phyloP scores from a whole-genome alignment of 2,329 filamentous ascomycete genomes.

The Fusarium stilboides region DNA sequence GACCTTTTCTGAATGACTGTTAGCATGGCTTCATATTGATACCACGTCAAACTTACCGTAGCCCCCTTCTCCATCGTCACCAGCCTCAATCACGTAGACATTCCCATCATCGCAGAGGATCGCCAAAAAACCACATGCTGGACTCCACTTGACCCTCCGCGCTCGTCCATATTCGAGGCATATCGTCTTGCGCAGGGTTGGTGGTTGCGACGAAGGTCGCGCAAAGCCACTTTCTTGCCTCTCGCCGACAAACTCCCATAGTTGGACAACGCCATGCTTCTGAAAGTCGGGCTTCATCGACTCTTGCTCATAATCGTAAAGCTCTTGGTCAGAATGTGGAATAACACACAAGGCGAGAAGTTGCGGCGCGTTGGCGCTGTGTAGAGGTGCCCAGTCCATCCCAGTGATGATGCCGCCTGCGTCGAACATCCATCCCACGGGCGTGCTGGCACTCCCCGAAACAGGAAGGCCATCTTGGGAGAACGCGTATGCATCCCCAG shows the following conservation, averaged over 20 bases:
- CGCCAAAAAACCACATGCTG: slow-evolving; percentile 63
- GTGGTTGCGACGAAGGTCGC: slow-evolving; percentile 54
- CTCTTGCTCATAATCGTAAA: slow-evolving; percentile 58
- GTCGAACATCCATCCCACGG: slow-evolving; percentile 68
- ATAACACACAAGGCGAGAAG: slow-evolving; percentile 67
- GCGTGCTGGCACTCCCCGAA: slow-evolving; percentile 43
- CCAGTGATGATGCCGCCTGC: slow-evolving; percentile 67
- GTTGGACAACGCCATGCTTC: slow-evolving; percentile 65
- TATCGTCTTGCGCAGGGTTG: slow-evolving; percentile 60
- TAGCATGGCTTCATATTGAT: slow-evolving; percentile 32
- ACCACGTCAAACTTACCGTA: slow-evolving; percentile 57
- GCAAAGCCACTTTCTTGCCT: slow-evolving; percentile 51
- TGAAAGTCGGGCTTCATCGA: slow-evolving; percentile 57
- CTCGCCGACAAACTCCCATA: slow-evolving; percentile 64
- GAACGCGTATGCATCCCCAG: slow-evolving; percentile 47
- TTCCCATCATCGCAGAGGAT: slow-evolving; percentile 67
- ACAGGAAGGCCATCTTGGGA: slow-evolving; percentile 52
- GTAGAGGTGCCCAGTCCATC: slow-evolving; percentile 67
- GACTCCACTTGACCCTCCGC: slow-evolving; percentile 69
- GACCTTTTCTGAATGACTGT: slow-evolving; percentile 59
- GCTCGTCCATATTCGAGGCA: slow-evolving; percentile 68
- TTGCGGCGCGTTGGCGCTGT: slow-evolving; percentile 57
- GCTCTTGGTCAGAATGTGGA: slow-evolving; percentile 66
- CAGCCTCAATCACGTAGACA: slow-evolving; percentile 64
- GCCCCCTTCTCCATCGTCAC: slow-evolving; percentile 51